Evolutionary conservation across 495 filamentous ascomycete genomes (phyloP).

Genomic region (Amniculicola lignicola): DNA sequence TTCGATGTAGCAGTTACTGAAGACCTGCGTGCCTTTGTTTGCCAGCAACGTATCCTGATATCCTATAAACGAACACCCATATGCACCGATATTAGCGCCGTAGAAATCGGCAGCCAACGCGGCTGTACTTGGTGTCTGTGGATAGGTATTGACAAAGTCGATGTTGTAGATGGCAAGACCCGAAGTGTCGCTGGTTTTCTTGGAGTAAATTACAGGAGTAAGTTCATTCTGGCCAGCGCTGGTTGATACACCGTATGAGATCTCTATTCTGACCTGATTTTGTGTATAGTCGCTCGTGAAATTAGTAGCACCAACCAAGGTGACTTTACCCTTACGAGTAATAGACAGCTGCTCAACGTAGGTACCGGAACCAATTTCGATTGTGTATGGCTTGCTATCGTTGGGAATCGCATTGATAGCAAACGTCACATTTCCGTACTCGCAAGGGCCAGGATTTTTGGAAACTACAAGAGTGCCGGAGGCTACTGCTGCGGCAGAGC

Average conservation of each 20-base stretch:
- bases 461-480: constrained; percentile 1
- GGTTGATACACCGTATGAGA: constrained; percentile 10
- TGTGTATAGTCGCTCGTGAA: constrained; percentile 19
- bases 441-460: not conserved
- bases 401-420: constrained; percentile 23
- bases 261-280: constrained; percentile 26
- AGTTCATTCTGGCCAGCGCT: constrained; percentile 16
- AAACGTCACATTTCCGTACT: constrained; percentile 24
- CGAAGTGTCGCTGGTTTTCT: constrained; percentile 18
- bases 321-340: constrained; percentile 27
- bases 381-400: constrained; percentile 14
- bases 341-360: constrained; percentile 30
- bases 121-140: constrained; percentile 24
- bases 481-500: not conserved
- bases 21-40: constrained; percentile 29
- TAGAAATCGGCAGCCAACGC: constrained; percentile 26
- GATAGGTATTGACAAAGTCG: constrained; percentile 28
- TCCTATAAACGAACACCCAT: constrained; percentile 28
- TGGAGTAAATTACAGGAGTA: constrained; percentile 22
- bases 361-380: constrained; percentile 19
- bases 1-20: constrained; percentile 25
- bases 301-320: constrained; percentile 24
- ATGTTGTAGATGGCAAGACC: constrained; percentile 27
- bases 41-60: constrained; percentile 30
- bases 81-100: constrained; percentile 23